phyloP scores from a whole-genome alignment of 257 asterid genomes.

The Solanum chaucha region DNA sequence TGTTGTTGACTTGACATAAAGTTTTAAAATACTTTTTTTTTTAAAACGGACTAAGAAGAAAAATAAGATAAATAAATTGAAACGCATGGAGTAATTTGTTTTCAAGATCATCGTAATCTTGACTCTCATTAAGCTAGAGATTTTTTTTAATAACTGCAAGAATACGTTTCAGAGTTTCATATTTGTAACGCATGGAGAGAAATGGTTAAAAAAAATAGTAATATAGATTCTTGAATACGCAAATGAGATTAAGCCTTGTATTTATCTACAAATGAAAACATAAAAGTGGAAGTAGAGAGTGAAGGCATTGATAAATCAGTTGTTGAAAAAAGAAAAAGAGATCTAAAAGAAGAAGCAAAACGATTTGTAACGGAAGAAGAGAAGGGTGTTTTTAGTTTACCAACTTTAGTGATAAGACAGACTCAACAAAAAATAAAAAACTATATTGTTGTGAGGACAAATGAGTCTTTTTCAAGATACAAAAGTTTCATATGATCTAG shows the following conservation, averaged over 20 bases:
- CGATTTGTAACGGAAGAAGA: slow-evolving; percentile 35
- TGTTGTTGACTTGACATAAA: background rate
- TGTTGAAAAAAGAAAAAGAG: background rate
- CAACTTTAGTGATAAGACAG: slow-evolving; percentile 48
- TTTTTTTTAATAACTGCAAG: background rate
- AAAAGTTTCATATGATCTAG: background rate
- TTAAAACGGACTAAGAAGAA: background rate
- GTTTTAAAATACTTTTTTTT: background rate
- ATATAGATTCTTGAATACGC: background rate
- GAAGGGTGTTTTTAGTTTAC: slow-evolving; percentile 34
- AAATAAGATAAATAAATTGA: background rate
- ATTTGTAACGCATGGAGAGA: background rate
- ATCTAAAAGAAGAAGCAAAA: slow-evolving; percentile 16
- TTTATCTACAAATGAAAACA: background rate
- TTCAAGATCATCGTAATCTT: background rate
- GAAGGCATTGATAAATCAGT: background rate
- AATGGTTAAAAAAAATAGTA: background rate
- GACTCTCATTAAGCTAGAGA: background rate
- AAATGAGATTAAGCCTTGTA: background rate
- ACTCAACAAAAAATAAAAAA: slow-evolving; percentile 3
- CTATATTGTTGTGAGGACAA: background rate
- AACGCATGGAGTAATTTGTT: background rate
- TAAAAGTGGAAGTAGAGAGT: background rate
- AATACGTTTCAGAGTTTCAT: background rate
- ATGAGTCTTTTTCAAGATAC: background rate